Percentiles rank a stretch among this genome's conserved stretches.
These are phyloP conservation scores for Naematelia aurantialba DNA, from an alignment of 768 basidiomycete genomes.

Conservation along the genomic window DNA sequence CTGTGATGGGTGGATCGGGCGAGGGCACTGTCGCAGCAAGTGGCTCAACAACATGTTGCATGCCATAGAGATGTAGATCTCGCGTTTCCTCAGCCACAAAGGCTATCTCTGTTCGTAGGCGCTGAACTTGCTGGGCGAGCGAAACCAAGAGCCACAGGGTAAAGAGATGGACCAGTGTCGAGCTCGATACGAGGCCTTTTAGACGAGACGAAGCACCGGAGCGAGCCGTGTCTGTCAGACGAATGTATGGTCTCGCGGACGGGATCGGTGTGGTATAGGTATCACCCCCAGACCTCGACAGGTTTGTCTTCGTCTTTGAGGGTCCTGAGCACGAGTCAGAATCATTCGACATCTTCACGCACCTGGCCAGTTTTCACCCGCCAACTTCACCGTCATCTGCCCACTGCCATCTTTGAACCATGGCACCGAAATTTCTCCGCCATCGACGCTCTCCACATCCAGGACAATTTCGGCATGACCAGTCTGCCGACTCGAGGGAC, in stretches of 20 bases:
- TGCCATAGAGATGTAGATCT: conserved; percentile 28
- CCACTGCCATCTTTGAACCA: conserved; percentile 14
- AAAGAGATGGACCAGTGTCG: conserved; percentile 31
- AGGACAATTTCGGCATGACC: conserved; percentile 10
- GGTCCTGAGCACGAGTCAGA: not conserved
- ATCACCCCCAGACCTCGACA: not conserved
- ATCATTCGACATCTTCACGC: conserved; percentile 2
- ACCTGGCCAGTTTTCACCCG: conserved; percentile 21
- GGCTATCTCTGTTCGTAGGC: conserved; percentile 28
- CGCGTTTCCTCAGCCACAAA: conserved; percentile 34
- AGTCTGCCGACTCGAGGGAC: not conserved
- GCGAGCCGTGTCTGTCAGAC: not conserved
- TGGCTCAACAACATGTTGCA: conserved; percentile 1
- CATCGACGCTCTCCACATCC: conserved; percentile 2
- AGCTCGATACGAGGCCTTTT: conserved; percentile 19
- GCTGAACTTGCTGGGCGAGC: conserved; percentile 34
- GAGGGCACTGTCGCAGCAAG: not conserved
- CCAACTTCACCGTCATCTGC: conserved; percentile 15
- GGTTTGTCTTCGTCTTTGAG: not conserved
- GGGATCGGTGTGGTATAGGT: not conserved
- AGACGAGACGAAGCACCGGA: not conserved
- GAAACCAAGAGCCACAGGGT: conserved; percentile 33
- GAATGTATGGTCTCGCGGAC: not conserved
- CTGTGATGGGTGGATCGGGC: not conserved
- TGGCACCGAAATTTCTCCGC: conserved; percentile 11